These are phyloP conservation scores for Pseudogymnoascus sp. DNA, from an alignment of 2,329 filamentous ascomycete species.

Conservation along the genomic window DNA sequence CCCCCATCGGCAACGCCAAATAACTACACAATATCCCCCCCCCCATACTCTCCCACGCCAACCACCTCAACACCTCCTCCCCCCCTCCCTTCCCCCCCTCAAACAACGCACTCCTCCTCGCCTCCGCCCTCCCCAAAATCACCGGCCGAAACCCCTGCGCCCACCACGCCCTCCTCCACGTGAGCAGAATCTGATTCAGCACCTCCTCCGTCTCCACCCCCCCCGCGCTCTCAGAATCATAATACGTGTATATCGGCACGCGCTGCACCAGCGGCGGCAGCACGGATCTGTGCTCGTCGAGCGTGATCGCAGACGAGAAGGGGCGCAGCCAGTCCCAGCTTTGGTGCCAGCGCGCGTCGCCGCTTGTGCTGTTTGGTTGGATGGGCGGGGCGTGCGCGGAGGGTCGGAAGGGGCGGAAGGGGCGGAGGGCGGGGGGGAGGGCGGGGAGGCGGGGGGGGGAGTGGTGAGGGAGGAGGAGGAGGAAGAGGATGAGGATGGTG, in stretches of 20 bases:
- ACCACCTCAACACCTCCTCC: constrained; percentile 71
- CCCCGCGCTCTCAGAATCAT: constrained; percentile 59
- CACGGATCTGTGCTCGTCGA: constrained; percentile 75
- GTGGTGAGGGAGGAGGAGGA: background rate
- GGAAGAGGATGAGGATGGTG: background rate
- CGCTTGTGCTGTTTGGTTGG: constrained; percentile 69
- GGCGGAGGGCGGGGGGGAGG: constrained; percentile 22
- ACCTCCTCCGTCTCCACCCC: constrained; percentile 57
- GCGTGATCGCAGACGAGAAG: constrained; percentile 70
- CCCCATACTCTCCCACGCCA: constrained; percentile 89
- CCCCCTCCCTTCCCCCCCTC: constrained; percentile 26
- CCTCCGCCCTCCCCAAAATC: constrained; percentile 70
- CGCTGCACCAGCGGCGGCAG: constrained; percentile 67
- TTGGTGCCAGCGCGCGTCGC: constrained; percentile 74
- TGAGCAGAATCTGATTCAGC: constrained; percentile 69
- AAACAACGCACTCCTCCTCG: constrained; percentile 74
- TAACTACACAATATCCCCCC: constrained; percentile 72
- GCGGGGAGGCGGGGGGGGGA: background rate
- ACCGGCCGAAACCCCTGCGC: constrained; percentile 83
- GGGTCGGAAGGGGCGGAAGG: constrained; percentile 63
- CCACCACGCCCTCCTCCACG: constrained; percentile 94
- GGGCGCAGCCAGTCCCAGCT: constrained; percentile 87
- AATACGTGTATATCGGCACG: constrained; percentile 82
- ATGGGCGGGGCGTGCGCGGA: constrained; percentile 63
- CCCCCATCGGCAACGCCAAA: constrained; percentile 75